phyloP scores from a whole-genome alignment of 768 basidiomycete species.

The Antrodiella citrinella region DNA sequence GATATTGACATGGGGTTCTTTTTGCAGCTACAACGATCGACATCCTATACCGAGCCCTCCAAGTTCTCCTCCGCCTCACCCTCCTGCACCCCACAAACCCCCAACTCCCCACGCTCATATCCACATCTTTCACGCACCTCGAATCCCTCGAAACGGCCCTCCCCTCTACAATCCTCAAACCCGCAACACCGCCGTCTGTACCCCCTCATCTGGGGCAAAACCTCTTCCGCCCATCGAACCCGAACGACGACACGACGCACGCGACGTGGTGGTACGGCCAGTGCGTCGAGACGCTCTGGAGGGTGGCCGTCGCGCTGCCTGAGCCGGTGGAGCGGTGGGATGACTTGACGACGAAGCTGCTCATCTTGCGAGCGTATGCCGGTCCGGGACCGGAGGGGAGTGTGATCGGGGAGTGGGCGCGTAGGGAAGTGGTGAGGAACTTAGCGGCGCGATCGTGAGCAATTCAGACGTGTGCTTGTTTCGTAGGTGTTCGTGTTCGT shows the following conservation, averaged over 20 bases:
- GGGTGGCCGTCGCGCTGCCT: conserved; percentile 34
- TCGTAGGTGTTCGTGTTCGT: no score
- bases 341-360: conserved; percentile 41
- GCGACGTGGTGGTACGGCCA: conserved; percentile 39
- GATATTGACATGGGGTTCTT: not conserved
- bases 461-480: no score
- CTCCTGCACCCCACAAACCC: not conserved
- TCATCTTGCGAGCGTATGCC: conserved; percentile 46
- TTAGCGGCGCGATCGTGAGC: conserved; percentile 2
- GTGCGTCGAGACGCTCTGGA: conserved; percentile 51
- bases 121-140: not conserved
- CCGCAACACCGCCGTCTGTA: not conserved
- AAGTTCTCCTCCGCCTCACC: conserved; percentile 4
- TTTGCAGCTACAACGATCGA: conserved; percentile 2
- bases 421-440: conserved; percentile 27
- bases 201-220: conserved; percentile 5
- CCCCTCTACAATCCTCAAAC: not conserved
- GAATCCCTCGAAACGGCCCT: not conserved
- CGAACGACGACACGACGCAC: conserved; percentile 24
- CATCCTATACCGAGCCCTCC: conserved; percentile 3
- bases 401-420: conserved; percentile 48
- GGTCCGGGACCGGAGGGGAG: conserved; percentile 30
- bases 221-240: conserved; percentile 9
- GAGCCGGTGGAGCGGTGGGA: conserved; percentile 36
- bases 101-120: conserved; percentile 1